Base-by-base conservation (phyloP, 1,284 basidiomycete species). In the Papiliotrema nemorosa region DNA sequence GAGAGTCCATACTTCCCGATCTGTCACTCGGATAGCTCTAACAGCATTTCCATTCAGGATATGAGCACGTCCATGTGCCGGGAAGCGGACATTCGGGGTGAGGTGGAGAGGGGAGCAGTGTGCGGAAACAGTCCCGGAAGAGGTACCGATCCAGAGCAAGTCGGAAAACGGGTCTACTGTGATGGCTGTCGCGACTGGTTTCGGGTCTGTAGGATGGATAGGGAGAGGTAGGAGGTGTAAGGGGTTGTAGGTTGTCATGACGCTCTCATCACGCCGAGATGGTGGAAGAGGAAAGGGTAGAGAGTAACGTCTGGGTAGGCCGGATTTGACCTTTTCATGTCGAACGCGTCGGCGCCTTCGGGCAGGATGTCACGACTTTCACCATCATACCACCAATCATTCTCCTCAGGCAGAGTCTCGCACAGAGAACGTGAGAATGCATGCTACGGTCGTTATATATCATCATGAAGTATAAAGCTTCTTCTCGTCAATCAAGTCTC, bases 81-180 rank as follows among this genome's bases (percentile, higher is more conserved):
- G 85, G 67, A 89, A 92, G n/a, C 81, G 82, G 24, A 90, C 86
- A 49, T 77, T 73, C 16, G 71, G 70, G 1, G 86, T 65, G 44
- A 76, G 70, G 2, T 70, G 62, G 1, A 77, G 64, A 24, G 78
- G 77, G 14, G 85, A 82, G 69, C 88, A 85, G 66, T 86, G 84
- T 0, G 88, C 86, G 31, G 80, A 76, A 50, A 96, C 80, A 55
- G 80, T 78, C 6, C 94, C 93, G 34, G 82, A 76, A 47, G 84
- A 82, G 18, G 82, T 81, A 39, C 91, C 93, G 42, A 86, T 80
- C 91, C 92, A 96, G 33, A 97, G 77, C 13, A 87, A 82, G 72
- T 97, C 92, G 1, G 88, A 87, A 37, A 87, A 85, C 5, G 90
- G 86, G 75, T 97, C 93, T 69, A 97, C 91, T 3, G 84, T 81